Percentiles rank a stretch among this genome's conserved stretches.
phyloP scores from a whole-genome alignment of 2,329 filamentous ascomycete species.

The Tolypocladium pustulatum region DNA sequence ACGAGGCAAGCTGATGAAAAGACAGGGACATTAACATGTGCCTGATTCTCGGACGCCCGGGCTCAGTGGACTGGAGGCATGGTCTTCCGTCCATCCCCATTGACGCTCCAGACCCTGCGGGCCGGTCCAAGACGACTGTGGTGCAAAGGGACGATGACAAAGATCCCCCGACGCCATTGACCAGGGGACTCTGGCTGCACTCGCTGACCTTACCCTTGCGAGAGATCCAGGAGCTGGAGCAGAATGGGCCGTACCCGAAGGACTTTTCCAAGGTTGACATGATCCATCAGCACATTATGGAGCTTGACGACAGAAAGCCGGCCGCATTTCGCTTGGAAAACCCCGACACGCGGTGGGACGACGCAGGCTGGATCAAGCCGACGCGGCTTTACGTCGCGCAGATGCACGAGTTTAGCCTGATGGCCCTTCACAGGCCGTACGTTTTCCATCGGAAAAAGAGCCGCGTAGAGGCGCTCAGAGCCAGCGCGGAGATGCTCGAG shows the following conservation, averaged over 20 bases:
- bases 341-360: constrained; percentile 47
- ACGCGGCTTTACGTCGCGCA: constrained; percentile 37
- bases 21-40: constrained; percentile 44
- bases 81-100: constrained; percentile 38
- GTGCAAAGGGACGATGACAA: constrained; percentile 30
- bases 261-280: constrained; percentile 43
- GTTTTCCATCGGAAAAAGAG: constrained; percentile 46
- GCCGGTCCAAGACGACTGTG: constrained; percentile 36
- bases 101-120: constrained; percentile 38
- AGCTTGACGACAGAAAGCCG: constrained; percentile 37
- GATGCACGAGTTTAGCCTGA: constrained; percentile 40
- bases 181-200: constrained; percentile 39
- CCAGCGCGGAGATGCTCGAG: constrained; percentile 44
- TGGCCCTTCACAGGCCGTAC: constrained; percentile 52
- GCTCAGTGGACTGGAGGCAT: constrained; percentile 39
- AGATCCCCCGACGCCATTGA: constrained; percentile 47
- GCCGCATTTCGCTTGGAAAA: constrained; percentile 42
- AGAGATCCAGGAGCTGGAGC: constrained; percentile 45
- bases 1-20: not conserved
- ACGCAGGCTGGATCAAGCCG: constrained; percentile 37
- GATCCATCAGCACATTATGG: constrained; percentile 39
- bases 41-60: constrained; percentile 43
- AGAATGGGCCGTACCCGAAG: constrained; percentile 42
- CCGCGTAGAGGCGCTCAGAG: constrained; percentile 43
- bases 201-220: constrained; percentile 36